Percentiles rank a stretch among this genome's conserved stretches.
Evolutionary conservation across 2,329 filamentous ascomycete species (phyloP).

Genomic region (Endothia cerciana): DNA sequence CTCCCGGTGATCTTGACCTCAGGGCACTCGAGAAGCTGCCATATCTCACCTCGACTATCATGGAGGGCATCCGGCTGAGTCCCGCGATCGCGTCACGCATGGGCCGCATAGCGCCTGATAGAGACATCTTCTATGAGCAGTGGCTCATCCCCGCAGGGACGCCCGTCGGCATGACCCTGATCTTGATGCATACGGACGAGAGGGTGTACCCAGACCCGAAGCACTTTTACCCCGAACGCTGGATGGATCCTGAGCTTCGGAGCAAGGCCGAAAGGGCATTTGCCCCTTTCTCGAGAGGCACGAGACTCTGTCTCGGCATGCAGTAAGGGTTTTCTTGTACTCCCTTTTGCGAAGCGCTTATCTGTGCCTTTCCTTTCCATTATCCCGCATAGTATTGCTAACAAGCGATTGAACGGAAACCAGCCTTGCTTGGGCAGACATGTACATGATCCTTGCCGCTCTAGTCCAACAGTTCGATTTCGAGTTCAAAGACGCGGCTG

Average conservation of each 20-base stretch:
- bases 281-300: constrained; percentile 30
- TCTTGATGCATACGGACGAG: constrained; percentile 35
- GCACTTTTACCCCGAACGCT: constrained; percentile 25
- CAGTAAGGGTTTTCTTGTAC: constrained; percentile 14
- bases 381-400: not conserved
- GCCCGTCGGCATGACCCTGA: constrained; percentile 35
- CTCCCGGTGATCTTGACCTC: not conserved
- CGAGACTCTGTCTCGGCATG: constrained; percentile 34
- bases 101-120: constrained; percentile 37
- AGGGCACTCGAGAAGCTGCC: constrained; percentile 32
- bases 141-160: constrained; percentile 36
- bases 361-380: no score
- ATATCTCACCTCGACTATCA: constrained; percentile 49
- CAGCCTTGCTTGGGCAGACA: constrained; percentile 33
- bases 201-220: constrained; percentile 31
- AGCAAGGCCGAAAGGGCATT: constrained; percentile 32
- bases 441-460: constrained; percentile 32
- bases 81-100: constrained; percentile 45
- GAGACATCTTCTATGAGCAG: constrained; percentile 7
- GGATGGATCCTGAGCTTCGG: not conserved
- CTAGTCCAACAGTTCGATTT: constrained; percentile 34
- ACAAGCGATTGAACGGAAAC: not conserved
- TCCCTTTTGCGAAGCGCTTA: not conserved
- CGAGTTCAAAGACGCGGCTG: constrained; percentile 11
- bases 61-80: constrained; percentile 50